Evolutionary conservation across 257 asterid species (phyloP).

Genomic region (Lavandula angustifolia): DNA sequence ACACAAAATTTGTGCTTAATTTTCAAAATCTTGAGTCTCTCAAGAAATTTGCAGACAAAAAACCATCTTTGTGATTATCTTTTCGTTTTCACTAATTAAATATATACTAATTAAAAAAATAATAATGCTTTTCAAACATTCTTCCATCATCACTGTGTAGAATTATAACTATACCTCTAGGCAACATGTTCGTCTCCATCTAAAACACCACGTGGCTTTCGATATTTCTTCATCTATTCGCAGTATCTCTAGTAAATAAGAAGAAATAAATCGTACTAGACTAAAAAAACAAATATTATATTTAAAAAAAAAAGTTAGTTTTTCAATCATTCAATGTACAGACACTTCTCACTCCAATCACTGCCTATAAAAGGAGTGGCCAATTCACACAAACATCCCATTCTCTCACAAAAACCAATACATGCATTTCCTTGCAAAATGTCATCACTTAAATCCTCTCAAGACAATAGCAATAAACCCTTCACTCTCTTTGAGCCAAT

Average conservation of each 20-base stretch:
- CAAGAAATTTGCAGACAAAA: conserved; percentile 66
- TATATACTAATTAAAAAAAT: background rate
- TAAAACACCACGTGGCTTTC: conserved; percentile 26
- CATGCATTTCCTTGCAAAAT: conserved; percentile 6
- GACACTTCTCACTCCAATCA: conserved; percentile 30
- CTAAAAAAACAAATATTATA: background rate
- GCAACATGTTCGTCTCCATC: conserved; percentile 27
- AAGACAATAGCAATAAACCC: conserved; percentile 42
- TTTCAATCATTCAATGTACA: conserved; percentile 19
- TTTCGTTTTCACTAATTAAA: conserved; percentile 27
- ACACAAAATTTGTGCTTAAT: conserved; percentile 31
- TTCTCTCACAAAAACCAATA: background rate
- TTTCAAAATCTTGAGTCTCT: conserved; percentile 59
- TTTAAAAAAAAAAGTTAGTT: conserved; percentile 11
- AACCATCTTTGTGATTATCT: conserved; percentile 33
- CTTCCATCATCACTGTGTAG: conserved; percentile 31
- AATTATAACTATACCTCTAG: background rate
- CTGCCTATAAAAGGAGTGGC: conserved; percentile 44
- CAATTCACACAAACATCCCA: conserved; percentile 27
- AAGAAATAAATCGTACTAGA: background rate
- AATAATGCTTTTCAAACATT: conserved; percentile 34
- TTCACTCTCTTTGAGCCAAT: conserved; percentile 74
- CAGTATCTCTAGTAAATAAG: background rate
- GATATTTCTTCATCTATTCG: no score
- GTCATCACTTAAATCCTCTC: conserved; percentile 44